phyloP scores from a whole-genome alignment of 345 rosid species.

The Melaleuca quinquenervia region DNA sequence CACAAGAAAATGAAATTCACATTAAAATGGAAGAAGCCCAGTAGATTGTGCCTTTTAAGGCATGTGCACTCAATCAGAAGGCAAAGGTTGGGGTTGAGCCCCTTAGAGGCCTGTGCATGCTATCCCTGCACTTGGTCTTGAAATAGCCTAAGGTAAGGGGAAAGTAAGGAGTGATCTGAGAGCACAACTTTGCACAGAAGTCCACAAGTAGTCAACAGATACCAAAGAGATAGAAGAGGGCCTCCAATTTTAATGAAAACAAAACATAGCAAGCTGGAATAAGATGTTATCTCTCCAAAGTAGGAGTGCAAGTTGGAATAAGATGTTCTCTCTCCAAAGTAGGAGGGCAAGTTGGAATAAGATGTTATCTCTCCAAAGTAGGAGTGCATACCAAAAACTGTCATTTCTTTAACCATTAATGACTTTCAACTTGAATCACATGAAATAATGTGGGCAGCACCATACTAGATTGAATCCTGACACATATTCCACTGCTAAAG shows the following conservation, averaged over 20 bases:
- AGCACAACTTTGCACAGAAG: neutral
- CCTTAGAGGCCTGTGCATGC: neutral
- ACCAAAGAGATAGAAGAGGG: neutral
- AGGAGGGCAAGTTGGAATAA: no score
- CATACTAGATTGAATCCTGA: neutral
- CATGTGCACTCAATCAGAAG: neutral
- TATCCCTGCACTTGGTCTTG: neutral
- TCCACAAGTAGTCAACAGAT: neutral
- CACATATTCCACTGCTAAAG: neutral
- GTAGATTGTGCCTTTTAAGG: neutral
- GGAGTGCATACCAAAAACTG: neutral
- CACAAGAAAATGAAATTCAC: neutral
- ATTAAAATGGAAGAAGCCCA: neutral
- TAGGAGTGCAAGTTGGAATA: no score
- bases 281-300: no score
- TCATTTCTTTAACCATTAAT: neutral
- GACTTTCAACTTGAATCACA: neutral
- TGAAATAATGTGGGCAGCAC: neutral
- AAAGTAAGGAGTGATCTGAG: neutral
- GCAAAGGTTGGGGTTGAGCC: neutral
- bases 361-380: neutral
- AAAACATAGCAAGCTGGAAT: neutral
- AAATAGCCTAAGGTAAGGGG: neutral
- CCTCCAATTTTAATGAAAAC: neutral
- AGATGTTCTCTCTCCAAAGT: no score